Conservation (phyloP, 306 rosid species). For the Vigna reflexopilosa region DNA sequence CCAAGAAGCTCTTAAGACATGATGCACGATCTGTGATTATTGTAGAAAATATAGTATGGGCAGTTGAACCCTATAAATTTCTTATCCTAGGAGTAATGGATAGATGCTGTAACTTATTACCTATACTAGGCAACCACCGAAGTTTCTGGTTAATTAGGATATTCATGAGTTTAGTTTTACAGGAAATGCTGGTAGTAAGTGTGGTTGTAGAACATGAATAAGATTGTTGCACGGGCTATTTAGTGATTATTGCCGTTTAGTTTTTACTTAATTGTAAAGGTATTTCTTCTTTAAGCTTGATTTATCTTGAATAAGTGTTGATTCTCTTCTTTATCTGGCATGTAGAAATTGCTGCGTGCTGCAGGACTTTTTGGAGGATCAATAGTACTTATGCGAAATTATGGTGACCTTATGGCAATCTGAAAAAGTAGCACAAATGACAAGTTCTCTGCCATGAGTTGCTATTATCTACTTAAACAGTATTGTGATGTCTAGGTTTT, state of each 20-base stretch:
- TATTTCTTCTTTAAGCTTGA: neutral
- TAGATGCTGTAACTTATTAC: neutral
- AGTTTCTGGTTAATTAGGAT: constrained; percentile 1
- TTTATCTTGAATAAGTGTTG: constrained; percentile 1
- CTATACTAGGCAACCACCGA: neutral
- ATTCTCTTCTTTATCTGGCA: constrained; percentile 6
- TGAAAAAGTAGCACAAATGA: constrained; percentile 54
- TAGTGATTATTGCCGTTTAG: neutral
- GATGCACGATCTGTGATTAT: constrained; percentile 26
- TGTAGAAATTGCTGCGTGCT: constrained; percentile 90
- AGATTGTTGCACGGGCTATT: constrained; percentile 9
- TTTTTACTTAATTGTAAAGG: neutral
- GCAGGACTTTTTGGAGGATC: constrained; percentile 79
- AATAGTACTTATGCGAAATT: constrained; percentile 70
- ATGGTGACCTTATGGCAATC: constrained; percentile 90
- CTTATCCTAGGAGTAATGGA: constrained; percentile 9
- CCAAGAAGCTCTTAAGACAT: neutral
- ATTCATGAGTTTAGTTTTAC: neutral
- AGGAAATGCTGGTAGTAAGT: neutral
- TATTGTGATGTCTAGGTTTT: constrained; percentile 1
- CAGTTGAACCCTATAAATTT: constrained; percentile 10
- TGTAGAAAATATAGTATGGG: neutral
- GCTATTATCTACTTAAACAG: constrained; percentile 33
- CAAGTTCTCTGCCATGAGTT: constrained; percentile 25
- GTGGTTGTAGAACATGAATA: constrained; percentile 19